These are phyloP conservation scores for Botrytis medusae DNA, from an alignment of 2,329 filamentous ascomycete genomes.

Conservation along the genomic window DNA sequence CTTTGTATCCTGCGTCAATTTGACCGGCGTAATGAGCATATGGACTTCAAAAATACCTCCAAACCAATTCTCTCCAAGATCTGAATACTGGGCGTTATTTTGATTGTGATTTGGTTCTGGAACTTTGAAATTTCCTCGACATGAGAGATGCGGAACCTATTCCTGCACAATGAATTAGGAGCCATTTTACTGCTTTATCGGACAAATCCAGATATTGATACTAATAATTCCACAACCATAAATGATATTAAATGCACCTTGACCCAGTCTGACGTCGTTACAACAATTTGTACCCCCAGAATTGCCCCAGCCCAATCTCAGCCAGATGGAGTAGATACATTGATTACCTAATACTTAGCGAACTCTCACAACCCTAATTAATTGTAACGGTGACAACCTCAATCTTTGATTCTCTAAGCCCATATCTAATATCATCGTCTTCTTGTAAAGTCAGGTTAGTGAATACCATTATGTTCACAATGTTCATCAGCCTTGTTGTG, in stretches of 20 bases:
- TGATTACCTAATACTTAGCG: constrained; percentile 32
- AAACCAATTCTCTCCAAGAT: constrained; percentile 16
- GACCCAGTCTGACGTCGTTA: constrained; percentile 14
- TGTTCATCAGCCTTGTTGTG: constrained; percentile 7
- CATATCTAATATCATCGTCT: constrained; percentile 22
- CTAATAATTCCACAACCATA: constrained; percentile 15
- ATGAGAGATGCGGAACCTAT: neutral
- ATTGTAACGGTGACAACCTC: constrained; percentile 21
- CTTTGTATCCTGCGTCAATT: constrained; percentile 64
- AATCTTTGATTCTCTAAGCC: constrained; percentile 6
- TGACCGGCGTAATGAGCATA: constrained; percentile 65
- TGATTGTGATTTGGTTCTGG: constrained; percentile 15
- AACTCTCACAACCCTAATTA: constrained; percentile 30
- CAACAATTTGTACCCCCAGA: constrained; percentile 2
- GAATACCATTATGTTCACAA: constrained; percentile 6
- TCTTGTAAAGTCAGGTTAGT: constrained; percentile 29
- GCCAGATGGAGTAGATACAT: neutral
- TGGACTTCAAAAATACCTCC: constrained; percentile 53
- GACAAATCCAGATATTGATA: constrained; percentile 5
- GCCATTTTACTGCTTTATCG: constrained; percentile 5
- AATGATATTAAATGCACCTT: constrained; percentile 1
- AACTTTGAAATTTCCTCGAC: constrained; percentile 21
- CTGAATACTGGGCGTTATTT: constrained; percentile 17
- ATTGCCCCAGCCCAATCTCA: neutral
- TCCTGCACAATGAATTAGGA: neutral